Conservation (phyloP, 768 basidiomycete genomes). For the Macrolepiota dolichaula region DNA sequence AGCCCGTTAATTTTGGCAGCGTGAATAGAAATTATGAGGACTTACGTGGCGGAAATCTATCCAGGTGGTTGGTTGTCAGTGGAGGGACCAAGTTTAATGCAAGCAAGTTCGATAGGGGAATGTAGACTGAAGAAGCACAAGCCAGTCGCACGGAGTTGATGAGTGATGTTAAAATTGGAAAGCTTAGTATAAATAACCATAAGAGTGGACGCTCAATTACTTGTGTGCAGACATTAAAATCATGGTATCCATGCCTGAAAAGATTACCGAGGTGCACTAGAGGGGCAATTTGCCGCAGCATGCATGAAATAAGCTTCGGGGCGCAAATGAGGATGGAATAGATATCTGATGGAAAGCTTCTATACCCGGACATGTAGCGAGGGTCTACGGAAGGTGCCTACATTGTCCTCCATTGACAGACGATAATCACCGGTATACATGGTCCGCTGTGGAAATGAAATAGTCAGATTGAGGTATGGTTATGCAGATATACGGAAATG, state of each 20-base stretch:
- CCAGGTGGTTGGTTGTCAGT: background rate
- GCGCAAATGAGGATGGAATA: background rate
- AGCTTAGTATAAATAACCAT: conserved; percentile 6
- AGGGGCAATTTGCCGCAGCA: background rate
- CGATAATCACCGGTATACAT: conserved; percentile 69
- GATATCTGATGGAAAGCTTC: conserved; percentile 12
- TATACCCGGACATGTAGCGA: conserved; percentile 11
- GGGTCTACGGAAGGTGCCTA: conserved; percentile 11
- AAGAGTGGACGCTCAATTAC: background rate
- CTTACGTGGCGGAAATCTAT: conserved; percentile 1
- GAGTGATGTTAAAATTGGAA: conserved; percentile 3
- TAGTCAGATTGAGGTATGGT: conserved; percentile 21
- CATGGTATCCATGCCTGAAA: background rate
- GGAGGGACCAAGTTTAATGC: background rate
- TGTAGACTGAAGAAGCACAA: background rate
- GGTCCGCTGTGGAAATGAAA: conserved; percentile 57
- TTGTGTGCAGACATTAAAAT: background rate
- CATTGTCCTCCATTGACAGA: conserved; percentile 8
- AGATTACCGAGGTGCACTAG: background rate
- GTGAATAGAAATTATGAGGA: background rate
- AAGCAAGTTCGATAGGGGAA: conserved; percentile 4
- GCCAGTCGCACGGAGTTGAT: conserved; percentile 1
- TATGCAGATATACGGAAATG: background rate
- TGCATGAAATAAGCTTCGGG: background rate
- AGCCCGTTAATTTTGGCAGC: background rate